Evolutionary conservation across 2,329 filamentous ascomycete species (phyloP).

Genomic region (Alternaria arborescens): DNA sequence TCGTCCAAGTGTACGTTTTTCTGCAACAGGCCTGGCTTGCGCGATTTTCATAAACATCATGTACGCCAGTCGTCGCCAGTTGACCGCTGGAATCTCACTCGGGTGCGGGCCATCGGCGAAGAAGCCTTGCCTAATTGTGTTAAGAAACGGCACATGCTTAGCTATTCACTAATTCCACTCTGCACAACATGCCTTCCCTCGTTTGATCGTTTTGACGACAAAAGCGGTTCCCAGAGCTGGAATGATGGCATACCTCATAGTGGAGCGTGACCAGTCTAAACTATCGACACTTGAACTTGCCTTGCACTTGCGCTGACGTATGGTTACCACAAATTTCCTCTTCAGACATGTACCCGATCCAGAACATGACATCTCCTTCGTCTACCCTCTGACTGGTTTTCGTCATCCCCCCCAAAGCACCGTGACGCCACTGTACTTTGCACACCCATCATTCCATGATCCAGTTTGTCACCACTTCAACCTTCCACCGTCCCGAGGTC

Average conservation of each 20-base stretch:
- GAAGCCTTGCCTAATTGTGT: conserved; percentile 4
- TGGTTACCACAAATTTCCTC: background rate
- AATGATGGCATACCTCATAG: background rate
- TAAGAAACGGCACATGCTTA: conserved; percentile 4
- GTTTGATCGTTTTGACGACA: no score
- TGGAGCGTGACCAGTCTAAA: background rate
- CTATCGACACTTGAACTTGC: background rate
- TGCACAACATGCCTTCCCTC: no score
- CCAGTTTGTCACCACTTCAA: conserved; percentile 2
- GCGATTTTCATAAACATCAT: conserved; percentile 18
- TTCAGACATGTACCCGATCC: background rate
- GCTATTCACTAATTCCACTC: background rate
- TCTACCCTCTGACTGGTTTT: background rate
- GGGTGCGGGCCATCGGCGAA: conserved; percentile 2
- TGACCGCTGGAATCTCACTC: conserved; percentile 14
- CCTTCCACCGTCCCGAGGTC: background rate
- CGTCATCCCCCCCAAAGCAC: background rate
- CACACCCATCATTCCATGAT: background rate
- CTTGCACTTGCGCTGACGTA: background rate
- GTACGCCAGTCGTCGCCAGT: conserved; percentile 21
- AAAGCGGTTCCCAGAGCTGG: no score
- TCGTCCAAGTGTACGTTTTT: conserved; percentile 16
- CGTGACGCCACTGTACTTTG: conserved; percentile 15
- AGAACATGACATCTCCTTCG: background rate
- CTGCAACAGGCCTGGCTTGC: conserved; percentile 21